These are phyloP conservation scores for Smittium mucronatum DNA, from an alignment of 371 early-diverging fungal species.

Conservation along the genomic window DNA sequence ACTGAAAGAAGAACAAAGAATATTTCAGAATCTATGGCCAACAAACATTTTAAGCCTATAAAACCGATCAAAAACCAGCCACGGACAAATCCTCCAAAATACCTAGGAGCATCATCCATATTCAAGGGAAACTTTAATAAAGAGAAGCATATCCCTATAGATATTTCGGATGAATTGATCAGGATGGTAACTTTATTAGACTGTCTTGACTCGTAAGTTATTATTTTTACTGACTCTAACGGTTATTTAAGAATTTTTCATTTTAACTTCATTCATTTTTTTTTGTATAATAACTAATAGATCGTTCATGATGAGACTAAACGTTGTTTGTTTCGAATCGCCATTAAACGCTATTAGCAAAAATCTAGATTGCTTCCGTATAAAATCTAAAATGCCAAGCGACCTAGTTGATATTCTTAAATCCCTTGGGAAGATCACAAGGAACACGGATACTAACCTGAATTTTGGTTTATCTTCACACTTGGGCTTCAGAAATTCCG, in stretches of 20 bases:
- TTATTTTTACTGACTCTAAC: too few species aligned
- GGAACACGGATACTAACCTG: neutral
- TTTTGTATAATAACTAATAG: neutral
- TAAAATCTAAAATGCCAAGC: neutral
- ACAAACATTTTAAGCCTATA: neutral
- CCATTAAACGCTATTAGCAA: neutral
- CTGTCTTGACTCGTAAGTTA: conserved; percentile 9
- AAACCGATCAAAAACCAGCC: neutral
- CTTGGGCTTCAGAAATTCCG: neutral
- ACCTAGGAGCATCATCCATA: neutral
- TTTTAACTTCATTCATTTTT: neutral
- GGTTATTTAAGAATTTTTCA: too few species aligned
- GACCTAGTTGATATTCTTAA: neutral
- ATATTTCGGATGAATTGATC: neutral
- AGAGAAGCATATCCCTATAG: neutral
- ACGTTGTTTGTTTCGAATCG: conserved; percentile 7
- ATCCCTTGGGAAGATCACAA: neutral
- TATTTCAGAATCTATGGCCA: neutral
- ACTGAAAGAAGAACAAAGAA: neutral
- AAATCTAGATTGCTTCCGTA: neutral
- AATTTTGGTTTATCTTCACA: conserved; percentile 1
- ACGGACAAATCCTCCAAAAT: neutral
- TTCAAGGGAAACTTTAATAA: neutral
- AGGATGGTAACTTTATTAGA: neutral
- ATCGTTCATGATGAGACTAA: conserved; percentile 10